Percentiles rank a stretch among this genome's conserved stretches.
These are phyloP conservation scores for Geotrichum restrictum DNA, from an alignment of 1,139 yeast species.

Conservation along the genomic window DNA sequence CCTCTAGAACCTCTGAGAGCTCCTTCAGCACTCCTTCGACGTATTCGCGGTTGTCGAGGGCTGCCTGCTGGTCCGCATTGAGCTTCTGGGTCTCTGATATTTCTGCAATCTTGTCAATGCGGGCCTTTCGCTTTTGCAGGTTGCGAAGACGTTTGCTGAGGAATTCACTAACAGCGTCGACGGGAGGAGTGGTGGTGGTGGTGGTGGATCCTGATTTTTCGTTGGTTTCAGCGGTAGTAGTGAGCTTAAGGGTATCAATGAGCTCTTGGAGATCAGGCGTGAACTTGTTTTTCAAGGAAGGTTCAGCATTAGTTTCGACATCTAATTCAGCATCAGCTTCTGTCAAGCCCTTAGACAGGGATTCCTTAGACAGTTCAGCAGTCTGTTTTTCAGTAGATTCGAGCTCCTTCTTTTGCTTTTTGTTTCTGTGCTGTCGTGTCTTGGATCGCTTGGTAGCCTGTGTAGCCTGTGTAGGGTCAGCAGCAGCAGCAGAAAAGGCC, in stretches of 20 bases:
- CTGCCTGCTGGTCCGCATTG: conserved; percentile 39
- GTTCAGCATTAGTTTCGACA: neutral
- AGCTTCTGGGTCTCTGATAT: conserved; percentile 32
- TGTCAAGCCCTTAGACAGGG: too few relatives aligned
- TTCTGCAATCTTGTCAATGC: conserved; percentile 38
- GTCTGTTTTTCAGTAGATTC: neutral
- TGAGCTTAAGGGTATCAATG: neutral
- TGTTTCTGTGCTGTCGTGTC: conserved; percentile 4
- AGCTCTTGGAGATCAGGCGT: neutral
- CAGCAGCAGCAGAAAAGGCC: neutral
- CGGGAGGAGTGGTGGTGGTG: neutral
- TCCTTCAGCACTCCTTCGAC: conserved; percentile 41
- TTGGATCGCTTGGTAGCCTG: conserved; percentile 13
- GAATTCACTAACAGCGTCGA: conserved; percentile 33
- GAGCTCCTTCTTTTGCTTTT: conserved; percentile 1
- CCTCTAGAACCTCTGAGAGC: conserved; percentile 33
- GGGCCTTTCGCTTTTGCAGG: conserved; percentile 38
- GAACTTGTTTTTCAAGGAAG: neutral
- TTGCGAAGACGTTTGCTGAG: conserved; percentile 40
- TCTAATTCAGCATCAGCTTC: neutral
- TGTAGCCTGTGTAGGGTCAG: conserved; percentile 3
- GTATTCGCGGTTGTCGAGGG: conserved; percentile 35
- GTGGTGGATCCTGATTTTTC: neutral
- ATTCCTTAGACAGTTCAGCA: neutral
- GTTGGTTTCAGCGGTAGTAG: neutral